phyloP scores from a whole-genome alignment of 1,139 yeast genomes.

The Meyerozyma carpophila region DNA sequence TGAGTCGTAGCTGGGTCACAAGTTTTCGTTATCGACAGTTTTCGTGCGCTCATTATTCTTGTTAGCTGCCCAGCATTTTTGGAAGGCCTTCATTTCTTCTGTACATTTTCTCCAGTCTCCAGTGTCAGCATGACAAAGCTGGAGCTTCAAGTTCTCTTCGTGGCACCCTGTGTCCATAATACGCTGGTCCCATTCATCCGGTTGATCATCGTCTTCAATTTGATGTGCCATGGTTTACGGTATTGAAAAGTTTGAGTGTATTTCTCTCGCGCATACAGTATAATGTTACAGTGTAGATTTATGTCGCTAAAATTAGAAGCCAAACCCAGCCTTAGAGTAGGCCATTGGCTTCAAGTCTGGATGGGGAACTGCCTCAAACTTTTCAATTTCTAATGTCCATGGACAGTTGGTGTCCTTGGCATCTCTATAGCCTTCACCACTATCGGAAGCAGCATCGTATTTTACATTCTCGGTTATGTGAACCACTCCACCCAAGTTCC shows the following conservation, averaged over 20 bases:
- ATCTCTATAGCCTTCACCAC: slow-evolving; percentile 51
- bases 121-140: slow-evolving; percentile 73
- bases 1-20: background rate
- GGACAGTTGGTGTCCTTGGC: slow-evolving; percentile 38
- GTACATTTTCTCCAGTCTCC: slow-evolving; percentile 76
- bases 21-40: slow-evolving; percentile 33
- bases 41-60: slow-evolving; percentile 52
- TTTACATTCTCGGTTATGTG: slow-evolving; percentile 42
- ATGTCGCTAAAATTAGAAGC: slow-evolving; percentile 20
- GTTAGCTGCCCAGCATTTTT: slow-evolving; percentile 60
- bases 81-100: slow-evolving; percentile 62
- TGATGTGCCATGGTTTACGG: background rate
- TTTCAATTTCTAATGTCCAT: slow-evolving; percentile 47
- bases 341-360: slow-evolving; percentile 96
- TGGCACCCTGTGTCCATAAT: slow-evolving; percentile 72
- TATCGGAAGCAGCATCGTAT: slow-evolving; percentile 27
- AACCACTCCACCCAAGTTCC: slow-evolving; percentile 85
- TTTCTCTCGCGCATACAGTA: background rate
- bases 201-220: slow-evolving; percentile 46
- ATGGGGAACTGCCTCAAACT: slow-evolving; percentile 79
- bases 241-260: too few relatives aligned
- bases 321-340: slow-evolving; percentile 64
- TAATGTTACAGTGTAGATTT: background rate
- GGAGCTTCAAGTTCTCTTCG: slow-evolving; percentile 60
- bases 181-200: slow-evolving; percentile 73